These are phyloP conservation scores for Nemania abortiva DNA, from an alignment of 2,329 filamentous ascomycete genomes.

Conservation along the genomic window DNA sequence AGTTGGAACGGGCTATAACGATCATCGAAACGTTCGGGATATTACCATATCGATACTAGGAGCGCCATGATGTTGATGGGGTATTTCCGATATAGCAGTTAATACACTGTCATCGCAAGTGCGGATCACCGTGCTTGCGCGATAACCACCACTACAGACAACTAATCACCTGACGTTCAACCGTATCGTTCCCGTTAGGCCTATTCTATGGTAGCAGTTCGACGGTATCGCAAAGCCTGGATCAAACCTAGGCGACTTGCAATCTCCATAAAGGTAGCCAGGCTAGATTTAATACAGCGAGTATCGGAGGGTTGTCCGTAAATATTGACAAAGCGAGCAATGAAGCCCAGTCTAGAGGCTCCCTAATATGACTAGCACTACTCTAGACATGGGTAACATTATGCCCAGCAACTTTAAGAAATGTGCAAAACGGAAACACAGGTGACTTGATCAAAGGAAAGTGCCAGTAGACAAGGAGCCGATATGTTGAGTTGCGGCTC, in stretches of 20 bases:
- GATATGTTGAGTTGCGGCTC: not conserved
- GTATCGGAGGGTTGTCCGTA: not conserved
- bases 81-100: constrained; percentile 40
- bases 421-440: not conserved
- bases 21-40: constrained; percentile 12
- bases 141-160: constrained; percentile 10
- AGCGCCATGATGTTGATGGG: constrained; percentile 33
- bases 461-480: not conserved
- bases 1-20: constrained; percentile 38
- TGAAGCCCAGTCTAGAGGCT: not conserved
- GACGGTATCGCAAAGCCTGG: not conserved
- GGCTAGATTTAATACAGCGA: not conserved
- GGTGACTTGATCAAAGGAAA: not conserved
- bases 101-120: constrained; percentile 40
- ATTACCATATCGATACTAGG: constrained; percentile 16
- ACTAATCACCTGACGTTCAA: not conserved
- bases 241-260: not conserved
- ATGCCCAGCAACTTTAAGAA: not conserved
- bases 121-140: constrained; percentile 19
- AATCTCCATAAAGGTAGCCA: not conserved
- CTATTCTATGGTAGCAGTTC: not conserved
- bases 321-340: not conserved
- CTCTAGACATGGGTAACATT: not conserved
- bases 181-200: not conserved
- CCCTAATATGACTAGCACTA: not conserved